Base-by-base conservation (phyloP, 2,329 filamentous ascomycete genomes). In the Pseudogymnoascus sp. region DNA sequence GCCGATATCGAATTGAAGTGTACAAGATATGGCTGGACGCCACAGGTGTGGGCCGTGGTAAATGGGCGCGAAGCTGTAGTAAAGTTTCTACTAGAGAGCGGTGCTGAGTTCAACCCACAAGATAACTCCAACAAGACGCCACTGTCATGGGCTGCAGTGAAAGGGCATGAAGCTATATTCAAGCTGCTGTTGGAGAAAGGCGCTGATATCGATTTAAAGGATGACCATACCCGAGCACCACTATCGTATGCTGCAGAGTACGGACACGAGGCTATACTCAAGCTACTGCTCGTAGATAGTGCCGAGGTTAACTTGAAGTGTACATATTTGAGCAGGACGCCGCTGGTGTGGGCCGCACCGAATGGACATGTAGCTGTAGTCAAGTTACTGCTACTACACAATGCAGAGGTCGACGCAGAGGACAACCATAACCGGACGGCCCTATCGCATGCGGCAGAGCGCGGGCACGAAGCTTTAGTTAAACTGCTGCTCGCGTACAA, bases 161-260 rank as follows among this genome's bases (percentile, higher is more conserved):
- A 65, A 63, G 34, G 67, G 25, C 50, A 67, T 7, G 44, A 56
- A 37, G 62, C 53, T 4, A 67, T 67, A n/a, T 65, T 67, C 37
- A 59, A 62, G 60, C 37, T 64, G 7, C 59, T 71, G 18, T 14
- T 70, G 28, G 65, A 42, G 38, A 42, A 42, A 42, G 38, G 16
- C n/a, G 16, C 38, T 18, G 56, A 60, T 21, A 14, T 16, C 67
- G 0, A 65, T 62, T 23, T 64, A 12, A 65, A 62, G 44, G 65
- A 68, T 62, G 18, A 63, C 1, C 28, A 63, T 42, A 66, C 65
- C 44, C 62, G 66, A 23, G 71, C 70, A 10, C 62, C 70, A 12
- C 62, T 70, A 18, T 71, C 69, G 23, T 66, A 68, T 36, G 72
- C 72, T 64, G 66, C 61, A 60, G 64, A 21, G 64, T 62, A 70